Conservation (phyloP, 805 yeast genomes). For the Yamadazyma olivae region DNA sequence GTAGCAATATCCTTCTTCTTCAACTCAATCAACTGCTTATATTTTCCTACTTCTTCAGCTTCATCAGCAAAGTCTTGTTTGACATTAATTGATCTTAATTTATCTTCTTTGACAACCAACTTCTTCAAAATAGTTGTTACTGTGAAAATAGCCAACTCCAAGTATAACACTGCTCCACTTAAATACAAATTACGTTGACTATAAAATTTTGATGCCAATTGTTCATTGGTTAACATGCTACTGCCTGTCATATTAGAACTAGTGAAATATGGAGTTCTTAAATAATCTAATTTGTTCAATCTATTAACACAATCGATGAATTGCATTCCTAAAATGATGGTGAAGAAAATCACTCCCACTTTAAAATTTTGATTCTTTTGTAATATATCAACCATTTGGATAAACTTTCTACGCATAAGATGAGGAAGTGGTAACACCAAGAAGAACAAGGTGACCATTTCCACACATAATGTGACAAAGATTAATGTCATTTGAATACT, state of each 20-base stretch:
- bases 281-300: constrained; percentile 21
- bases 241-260: constrained; percentile 3
- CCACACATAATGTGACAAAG: constrained; percentile 48
- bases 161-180: constrained; percentile 60
- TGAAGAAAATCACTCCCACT: constrained; percentile 42
- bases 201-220: constrained; percentile 57
- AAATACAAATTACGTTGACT: constrained; percentile 62
- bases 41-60: constrained; percentile 28
- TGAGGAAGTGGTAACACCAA: constrained; percentile 57
- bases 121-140: constrained; percentile 51
- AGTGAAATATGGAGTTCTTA: constrained; percentile 20
- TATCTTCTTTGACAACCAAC: constrained; percentile 45
- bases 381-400: constrained; percentile 31
- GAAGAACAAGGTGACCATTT: constrained; percentile 48
- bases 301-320: constrained; percentile 55
- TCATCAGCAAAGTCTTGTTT: constrained; percentile 15
- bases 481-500: constrained; percentile 44
- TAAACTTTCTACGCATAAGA: constrained; percentile 41
- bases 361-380: constrained; percentile 38
- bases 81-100: constrained; percentile 11
- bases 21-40: constrained; percentile 31
- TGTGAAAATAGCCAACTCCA: constrained; percentile 52
- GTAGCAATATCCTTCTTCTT: constrained; percentile 46
- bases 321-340: constrained; percentile 43
- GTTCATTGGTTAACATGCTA: constrained; percentile 41